Evolutionary conservation across 306 rosid species (phyloP).

Genomic region (Medicago lupulina): DNA sequence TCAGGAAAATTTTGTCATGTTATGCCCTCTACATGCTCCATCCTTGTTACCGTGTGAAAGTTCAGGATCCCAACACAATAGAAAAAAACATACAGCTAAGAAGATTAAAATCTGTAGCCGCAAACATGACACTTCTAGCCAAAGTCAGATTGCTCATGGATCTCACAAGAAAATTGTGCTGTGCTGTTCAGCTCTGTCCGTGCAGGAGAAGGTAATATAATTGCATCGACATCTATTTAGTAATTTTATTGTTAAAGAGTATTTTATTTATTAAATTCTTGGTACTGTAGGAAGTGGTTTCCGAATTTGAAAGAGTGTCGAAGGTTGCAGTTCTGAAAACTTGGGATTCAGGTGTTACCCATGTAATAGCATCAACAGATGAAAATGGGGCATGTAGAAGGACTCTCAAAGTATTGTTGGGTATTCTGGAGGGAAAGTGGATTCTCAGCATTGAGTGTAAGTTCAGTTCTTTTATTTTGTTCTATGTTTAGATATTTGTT

Average conservation of each 20-base stretch:
- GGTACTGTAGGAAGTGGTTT: constrained; percentile 67
- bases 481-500: background rate
- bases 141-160: constrained; percentile 47
- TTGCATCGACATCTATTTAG: constrained; percentile 23
- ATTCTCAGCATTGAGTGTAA: constrained; percentile 74
- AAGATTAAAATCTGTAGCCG: constrained; percentile 41
- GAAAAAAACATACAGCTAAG: constrained; percentile 45
- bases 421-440: constrained; percentile 95
- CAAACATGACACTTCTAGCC: constrained; percentile 42
- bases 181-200: constrained; percentile 88
- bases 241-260: background rate
- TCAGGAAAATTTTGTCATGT: constrained; percentile 88
- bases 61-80: constrained; percentile 55
- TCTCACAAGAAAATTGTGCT: constrained; percentile 70
- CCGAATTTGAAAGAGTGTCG: constrained; percentile 67
- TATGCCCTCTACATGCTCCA: constrained; percentile 82
- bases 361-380: constrained; percentile 83
- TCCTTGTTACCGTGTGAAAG: constrained; percentile 67
- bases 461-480: constrained; percentile 36
- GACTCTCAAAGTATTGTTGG: constrained; percentile 90
- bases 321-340: constrained; percentile 68
- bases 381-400: constrained; percentile 88
- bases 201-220: constrained; percentile 70
- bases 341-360: constrained; percentile 88
- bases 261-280: constrained; percentile 3